Percentiles rank a stretch among this genome's conserved stretches.
phyloP scores from a whole-genome alignment of 2,329 filamentous ascomycete genomes.

The Thelonectria rubi region DNA sequence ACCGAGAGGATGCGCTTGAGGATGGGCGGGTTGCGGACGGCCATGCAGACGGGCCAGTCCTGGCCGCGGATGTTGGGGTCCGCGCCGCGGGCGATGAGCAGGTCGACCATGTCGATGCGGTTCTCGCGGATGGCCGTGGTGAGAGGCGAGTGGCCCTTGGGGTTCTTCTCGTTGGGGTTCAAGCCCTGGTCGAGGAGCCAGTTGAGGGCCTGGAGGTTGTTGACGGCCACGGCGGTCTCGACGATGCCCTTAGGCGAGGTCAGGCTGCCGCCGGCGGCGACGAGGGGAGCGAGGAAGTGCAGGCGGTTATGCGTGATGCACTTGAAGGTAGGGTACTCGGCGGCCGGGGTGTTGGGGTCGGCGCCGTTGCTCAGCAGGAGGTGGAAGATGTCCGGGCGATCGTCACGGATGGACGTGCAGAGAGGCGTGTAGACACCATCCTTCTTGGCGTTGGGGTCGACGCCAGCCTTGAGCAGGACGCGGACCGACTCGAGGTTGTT shows the following conservation, averaged over 20 bases:
- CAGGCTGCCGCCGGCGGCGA: conserved; percentile 68
- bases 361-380: conserved; percentile 66
- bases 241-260: conserved; percentile 70
- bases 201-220: conserved; percentile 67
- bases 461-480: conserved; percentile 64
- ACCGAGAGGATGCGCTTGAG: conserved; percentile 66
- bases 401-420: conserved; percentile 74
- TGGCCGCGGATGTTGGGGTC: conserved; percentile 70
- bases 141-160: conserved; percentile 67
- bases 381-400: conserved; percentile 68
- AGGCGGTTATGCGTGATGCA: conserved; percentile 72
- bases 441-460: conserved; percentile 69
- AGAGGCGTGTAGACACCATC: conserved; percentile 74
- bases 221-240: conserved; percentile 69
- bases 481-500: conserved; percentile 71
- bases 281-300: conserved; percentile 67
- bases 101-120: conserved; percentile 66
- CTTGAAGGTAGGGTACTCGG: conserved; percentile 74
- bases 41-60: conserved; percentile 77
- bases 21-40: conserved; percentile 68
- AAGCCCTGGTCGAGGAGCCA: conserved; percentile 70
- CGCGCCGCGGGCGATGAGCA: conserved; percentile 66
- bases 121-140: conserved; percentile 73
- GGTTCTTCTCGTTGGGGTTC: conserved; percentile 66
- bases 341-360: conserved; percentile 69